phyloP scores from a whole-genome alignment of 768 basidiomycete species.

The Hygrocybe punicea region DNA sequence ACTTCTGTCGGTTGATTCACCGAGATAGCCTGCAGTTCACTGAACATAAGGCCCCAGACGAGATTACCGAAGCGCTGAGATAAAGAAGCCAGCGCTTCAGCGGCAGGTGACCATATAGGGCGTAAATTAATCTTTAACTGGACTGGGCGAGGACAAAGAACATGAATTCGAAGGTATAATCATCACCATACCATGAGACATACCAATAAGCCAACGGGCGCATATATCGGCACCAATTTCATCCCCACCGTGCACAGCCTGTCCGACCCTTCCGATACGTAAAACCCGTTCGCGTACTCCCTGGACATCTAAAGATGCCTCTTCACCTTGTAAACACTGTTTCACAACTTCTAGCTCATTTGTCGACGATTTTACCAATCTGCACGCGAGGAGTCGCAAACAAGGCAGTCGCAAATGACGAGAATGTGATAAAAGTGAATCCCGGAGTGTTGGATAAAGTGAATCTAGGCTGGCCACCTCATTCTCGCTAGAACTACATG shows the following conservation, averaged over 20 bases:
- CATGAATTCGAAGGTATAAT: not conserved
- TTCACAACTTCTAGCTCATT: constrained; percentile 54
- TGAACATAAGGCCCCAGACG: constrained; percentile 70
- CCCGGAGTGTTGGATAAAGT: constrained; percentile 51
- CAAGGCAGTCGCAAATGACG: constrained; percentile 59
- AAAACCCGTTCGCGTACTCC: constrained; percentile 84
- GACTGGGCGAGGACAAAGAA: constrained; percentile 38
- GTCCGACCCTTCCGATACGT: constrained; percentile 67
- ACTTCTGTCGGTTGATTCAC: constrained; percentile 12
- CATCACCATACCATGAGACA: constrained; percentile 17
- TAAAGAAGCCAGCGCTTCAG: constrained; percentile 58
- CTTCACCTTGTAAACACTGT: constrained; percentile 75
- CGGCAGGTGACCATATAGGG: constrained; percentile 84
- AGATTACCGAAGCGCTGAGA: constrained; percentile 57
- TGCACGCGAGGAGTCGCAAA: constrained; percentile 60
- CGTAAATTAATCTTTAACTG: constrained; percentile 92
- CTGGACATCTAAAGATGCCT: constrained; percentile 70
- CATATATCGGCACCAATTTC: constrained; percentile 59
- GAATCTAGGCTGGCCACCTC: constrained; percentile 37
- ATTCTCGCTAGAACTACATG: constrained; percentile 16
- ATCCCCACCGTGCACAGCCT: constrained; percentile 55
- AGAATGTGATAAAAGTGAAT: constrained; percentile 69
- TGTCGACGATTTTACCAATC: constrained; percentile 42
- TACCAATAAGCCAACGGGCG: constrained; percentile 71
- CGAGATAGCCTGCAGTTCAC: constrained; percentile 47